phyloP scores from a whole-genome alignment of 1,139 yeast genomes.

The Saccharomyces uvarum region DNA sequence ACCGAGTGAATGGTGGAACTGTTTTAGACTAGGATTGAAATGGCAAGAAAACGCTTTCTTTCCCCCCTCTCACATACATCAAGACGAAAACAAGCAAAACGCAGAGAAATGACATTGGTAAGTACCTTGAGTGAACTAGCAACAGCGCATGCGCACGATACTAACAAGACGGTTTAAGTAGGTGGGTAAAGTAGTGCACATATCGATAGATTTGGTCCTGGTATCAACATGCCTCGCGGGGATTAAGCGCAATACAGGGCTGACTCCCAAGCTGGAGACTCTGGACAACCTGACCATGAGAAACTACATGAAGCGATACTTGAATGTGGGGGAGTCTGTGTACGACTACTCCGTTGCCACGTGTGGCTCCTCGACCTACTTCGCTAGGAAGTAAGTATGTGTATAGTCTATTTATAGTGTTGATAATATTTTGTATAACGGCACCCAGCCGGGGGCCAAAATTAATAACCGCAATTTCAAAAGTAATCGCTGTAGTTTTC shows the following conservation, averaged over 20 bases:
- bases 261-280: conserved; percentile 43
- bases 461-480: not conserved
- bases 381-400: conserved; percentile 44
- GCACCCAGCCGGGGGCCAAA: conserved; percentile 2
- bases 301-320: conserved; percentile 56
- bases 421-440: conserved; percentile 1
- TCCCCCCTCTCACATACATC: not conserved
- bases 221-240: conserved; percentile 85
- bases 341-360: conserved; percentile 68
- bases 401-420: not conserved
- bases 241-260: conserved; percentile 78
- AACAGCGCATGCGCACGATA: not conserved
- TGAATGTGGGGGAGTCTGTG: conserved; percentile 78
- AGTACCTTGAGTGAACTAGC: conserved; percentile 3
- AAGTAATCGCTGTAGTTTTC: not conserved
- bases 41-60: not conserved
- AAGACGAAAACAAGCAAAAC: not conserved
- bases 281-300: conserved; percentile 45
- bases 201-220: conserved; percentile 64
- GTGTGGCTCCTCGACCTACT: conserved; percentile 66
- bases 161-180: conserved; percentile 12
- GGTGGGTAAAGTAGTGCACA: conserved; percentile 60
- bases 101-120: conserved; percentile 7
- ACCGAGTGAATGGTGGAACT: not conserved
- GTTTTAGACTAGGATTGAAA: not conserved